phyloP scores from a whole-genome alignment of 1,284 basidiomycete genomes.

The Trichosporon coremiiforme region DNA sequence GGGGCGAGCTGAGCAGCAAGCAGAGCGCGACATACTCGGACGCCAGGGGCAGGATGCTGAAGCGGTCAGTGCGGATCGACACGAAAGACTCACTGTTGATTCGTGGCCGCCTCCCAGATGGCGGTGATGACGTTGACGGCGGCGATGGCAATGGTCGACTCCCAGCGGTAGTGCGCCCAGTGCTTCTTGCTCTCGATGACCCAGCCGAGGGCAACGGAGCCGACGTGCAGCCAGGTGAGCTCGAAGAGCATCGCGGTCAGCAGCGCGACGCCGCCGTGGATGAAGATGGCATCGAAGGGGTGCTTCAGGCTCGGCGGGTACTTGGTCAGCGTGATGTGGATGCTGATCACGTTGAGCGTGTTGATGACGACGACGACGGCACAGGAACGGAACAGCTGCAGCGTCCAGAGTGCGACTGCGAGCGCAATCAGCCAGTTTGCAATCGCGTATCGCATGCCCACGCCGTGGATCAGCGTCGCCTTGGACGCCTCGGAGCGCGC shows the following conservation, averaged over 20 bases:
- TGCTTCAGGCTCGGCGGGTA: constrained; percentile 52
- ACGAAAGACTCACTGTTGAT: constrained; percentile 43
- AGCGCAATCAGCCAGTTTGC: constrained; percentile 79
- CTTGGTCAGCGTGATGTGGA: constrained; percentile 50
- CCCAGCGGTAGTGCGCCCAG: constrained; percentile 45
- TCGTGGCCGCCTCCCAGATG: constrained; percentile 45
- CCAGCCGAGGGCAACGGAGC: constrained; percentile 60
- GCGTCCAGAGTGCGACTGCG: constrained; percentile 75
- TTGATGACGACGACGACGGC: constrained; percentile 52
- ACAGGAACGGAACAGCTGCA: constrained; percentile 53
- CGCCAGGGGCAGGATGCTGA: constrained; percentile 43
- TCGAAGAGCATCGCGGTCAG: constrained; percentile 59
- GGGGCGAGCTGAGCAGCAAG: constrained; percentile 51
- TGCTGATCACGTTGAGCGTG: constrained; percentile 51
- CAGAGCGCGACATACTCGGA: constrained; percentile 51
- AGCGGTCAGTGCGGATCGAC: neutral
- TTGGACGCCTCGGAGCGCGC: constrained; percentile 78
- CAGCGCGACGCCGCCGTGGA: constrained; percentile 59
- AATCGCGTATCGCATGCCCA: constrained; percentile 74
- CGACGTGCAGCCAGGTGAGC: constrained; percentile 58
- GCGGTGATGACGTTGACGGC: constrained; percentile 48
- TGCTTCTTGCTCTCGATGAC: constrained; percentile 42
- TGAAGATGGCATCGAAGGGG: constrained; percentile 59
- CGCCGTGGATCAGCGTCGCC: constrained; percentile 72
- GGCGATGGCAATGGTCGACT: constrained; percentile 45